A percentile compares a stretch with the other conserved stretches of the same genome.
These are phyloP conservation scores for Zasmidium angulare DNA, from an alignment of 2,329 filamentous ascomycete species.

Conservation along the genomic window DNA sequence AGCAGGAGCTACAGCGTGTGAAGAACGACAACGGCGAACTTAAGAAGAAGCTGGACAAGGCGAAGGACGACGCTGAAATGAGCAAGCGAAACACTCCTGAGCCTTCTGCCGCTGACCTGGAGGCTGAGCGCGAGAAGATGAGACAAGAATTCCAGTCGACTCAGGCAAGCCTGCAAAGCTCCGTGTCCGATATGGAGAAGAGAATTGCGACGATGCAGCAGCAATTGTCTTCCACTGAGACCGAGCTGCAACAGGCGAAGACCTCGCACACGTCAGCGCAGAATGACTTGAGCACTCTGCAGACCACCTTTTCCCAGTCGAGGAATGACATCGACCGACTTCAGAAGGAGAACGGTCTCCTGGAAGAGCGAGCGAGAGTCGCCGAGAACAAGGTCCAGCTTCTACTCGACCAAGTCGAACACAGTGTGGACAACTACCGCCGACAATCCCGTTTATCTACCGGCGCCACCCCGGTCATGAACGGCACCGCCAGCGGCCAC, in stretches of 20 bases:
- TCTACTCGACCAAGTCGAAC: slow-evolving; percentile 90
- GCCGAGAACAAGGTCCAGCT: slow-evolving; percentile 92
- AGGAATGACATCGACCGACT: slow-evolving; percentile 75
- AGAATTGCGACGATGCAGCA: slow-evolving; percentile 67
- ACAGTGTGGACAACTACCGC: slow-evolving; percentile 90
- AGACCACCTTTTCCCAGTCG: slow-evolving; percentile 40
- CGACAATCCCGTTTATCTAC: slow-evolving; percentile 60
- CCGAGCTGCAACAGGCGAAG: slow-evolving; percentile 68
- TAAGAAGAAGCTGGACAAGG: slow-evolving; percentile 69
- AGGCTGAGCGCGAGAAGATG: slow-evolving; percentile 68
- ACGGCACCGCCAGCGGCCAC: slow-evolving; percentile 28
- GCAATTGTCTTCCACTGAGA: slow-evolving; percentile 65
- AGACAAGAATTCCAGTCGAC: slow-evolving; percentile 67
- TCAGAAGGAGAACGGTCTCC: slow-evolving; percentile 74
- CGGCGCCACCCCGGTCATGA: slow-evolving; percentile 30
- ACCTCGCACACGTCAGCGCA: slow-evolving; percentile 44
- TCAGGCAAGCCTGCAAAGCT: slow-evolving; percentile 66
- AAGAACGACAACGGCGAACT: slow-evolving; percentile 82
- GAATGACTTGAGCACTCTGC: slow-evolving; percentile 56
- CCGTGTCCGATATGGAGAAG: slow-evolving; percentile 67
- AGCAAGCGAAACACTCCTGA: slow-evolving; percentile 38
- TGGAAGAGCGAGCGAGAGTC: slow-evolving; percentile 82
- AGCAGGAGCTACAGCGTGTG: slow-evolving; percentile 91
- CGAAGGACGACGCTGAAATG: slow-evolving; percentile 25
- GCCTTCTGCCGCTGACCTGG: slow-evolving; percentile 62